Evolutionary conservation across 108 stramenopile species (phyloP).

Genomic region (Schizochytrium sp.): DNA sequence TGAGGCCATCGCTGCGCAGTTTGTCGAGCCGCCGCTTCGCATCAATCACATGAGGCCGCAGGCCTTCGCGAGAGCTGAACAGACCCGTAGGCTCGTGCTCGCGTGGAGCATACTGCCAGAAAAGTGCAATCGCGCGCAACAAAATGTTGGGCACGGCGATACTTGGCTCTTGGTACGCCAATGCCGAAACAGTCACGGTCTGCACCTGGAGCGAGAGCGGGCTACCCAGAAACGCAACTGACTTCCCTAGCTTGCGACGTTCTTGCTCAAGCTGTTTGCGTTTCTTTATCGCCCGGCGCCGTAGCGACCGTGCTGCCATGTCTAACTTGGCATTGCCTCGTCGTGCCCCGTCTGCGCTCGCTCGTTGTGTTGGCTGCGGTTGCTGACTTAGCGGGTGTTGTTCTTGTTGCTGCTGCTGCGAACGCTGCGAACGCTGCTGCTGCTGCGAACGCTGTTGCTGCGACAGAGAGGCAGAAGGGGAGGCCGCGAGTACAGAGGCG

Average conservation of each 20-base stretch:
- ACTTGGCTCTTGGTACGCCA: neutral
- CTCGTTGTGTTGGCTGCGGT: neutral
- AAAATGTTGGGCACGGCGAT: neutral
- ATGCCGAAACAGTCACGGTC: neutral
- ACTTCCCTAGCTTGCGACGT: neutral
- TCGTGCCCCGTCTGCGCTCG: neutral
- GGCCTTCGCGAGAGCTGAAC: neutral
- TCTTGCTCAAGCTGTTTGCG: neutral
- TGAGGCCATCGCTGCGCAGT: neutral
- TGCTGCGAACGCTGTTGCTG: no score
- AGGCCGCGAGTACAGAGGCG: neutral
- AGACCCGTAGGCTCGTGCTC: neutral
- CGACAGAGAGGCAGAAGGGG: no score
- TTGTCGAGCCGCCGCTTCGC: neutral
- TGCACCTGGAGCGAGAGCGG: neutral
- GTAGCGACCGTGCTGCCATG: neutral
- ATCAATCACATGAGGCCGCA: neutral
- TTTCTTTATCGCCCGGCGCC: neutral
- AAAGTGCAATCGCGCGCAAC: neutral
- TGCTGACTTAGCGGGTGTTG: no score
- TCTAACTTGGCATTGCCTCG: neutral
- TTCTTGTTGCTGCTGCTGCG: no score
- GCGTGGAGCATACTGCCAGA: neutral
- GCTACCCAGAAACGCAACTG: neutral
- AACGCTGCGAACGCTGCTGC: no score